phyloP scores from a whole-genome alignment of 352 stramenopile genomes.

The Phytophthora brassicae region DNA sequence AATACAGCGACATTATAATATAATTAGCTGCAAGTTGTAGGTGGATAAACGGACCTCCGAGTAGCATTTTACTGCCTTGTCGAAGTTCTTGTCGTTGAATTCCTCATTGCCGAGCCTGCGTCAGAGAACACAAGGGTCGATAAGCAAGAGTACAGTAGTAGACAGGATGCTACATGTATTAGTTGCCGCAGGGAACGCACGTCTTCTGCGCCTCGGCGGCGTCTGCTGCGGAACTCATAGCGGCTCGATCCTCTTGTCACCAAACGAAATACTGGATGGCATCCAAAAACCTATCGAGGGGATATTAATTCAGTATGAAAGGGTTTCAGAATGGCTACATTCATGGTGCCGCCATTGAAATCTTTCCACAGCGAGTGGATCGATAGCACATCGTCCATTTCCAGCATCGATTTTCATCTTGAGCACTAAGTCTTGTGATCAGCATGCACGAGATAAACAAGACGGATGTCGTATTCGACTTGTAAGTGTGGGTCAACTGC shows the following conservation, averaged over 20 bases:
- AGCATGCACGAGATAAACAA: too few relatives aligned
- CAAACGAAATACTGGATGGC: conserved; percentile 8
- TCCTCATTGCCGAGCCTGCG: conserved; percentile 78
- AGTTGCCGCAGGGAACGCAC: conserved; percentile 31
- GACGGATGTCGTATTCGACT: too few relatives aligned
- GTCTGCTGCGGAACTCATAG: conserved; percentile 46
- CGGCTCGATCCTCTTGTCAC: conserved; percentile 17
- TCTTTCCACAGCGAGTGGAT: too few relatives aligned
- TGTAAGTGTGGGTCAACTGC: too few relatives aligned
- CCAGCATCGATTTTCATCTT: too few relatives aligned
- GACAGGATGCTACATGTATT: not conserved
- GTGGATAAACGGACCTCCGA: conserved; percentile 49
- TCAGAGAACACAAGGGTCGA: not conserved
- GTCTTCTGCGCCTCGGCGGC: conserved; percentile 67
- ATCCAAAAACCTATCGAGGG: too few relatives aligned
- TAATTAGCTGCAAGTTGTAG: not conserved
- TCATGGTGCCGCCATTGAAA: too few relatives aligned
- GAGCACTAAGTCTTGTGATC: too few relatives aligned
- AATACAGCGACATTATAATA: not conserved
- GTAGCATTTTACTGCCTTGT: conserved; percentile 78
- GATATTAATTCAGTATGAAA: not conserved
- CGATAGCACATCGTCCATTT: too few relatives aligned
- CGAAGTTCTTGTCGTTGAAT: conserved; percentile 87
- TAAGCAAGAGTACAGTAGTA: not conserved
- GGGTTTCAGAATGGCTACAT: conserved; percentile 1